Conservation (phyloP, 495 filamentous ascomycete species). For the Penicillium paradoxum region DNA sequence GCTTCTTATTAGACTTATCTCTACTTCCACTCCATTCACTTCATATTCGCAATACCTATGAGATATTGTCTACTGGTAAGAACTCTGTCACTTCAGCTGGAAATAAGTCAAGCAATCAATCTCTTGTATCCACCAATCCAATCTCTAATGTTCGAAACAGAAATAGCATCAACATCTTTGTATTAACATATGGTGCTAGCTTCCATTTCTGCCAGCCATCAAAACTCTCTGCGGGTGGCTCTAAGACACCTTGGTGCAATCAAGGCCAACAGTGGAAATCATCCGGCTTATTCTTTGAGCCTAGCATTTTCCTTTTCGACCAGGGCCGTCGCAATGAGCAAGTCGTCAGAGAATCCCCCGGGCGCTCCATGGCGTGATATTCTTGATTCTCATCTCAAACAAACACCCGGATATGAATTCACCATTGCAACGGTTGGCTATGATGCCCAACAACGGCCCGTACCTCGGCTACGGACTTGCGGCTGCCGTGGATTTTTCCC, state of each 20-base stretch:
- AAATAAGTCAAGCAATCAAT: not conserved
- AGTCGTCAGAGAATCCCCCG: conserved; percentile 7
- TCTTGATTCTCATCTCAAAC: conserved; percentile 60
- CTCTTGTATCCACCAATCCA: not conserved
- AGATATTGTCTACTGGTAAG: too few relatives aligned
- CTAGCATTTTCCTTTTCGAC: not conserved
- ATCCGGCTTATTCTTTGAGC: not conserved
- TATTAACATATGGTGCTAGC: not conserved
- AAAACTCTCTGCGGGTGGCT: not conserved
- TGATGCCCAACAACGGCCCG: conserved; percentile 27
- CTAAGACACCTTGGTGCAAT: not conserved
- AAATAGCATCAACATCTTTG: not conserved
- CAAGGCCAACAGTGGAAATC: not conserved
- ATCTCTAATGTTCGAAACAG: not conserved
- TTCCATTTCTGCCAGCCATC: not conserved
- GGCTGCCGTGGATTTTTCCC: conserved; percentile 84
- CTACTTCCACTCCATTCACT: not conserved
- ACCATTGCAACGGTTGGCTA: conserved; percentile 61
- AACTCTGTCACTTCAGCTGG: not conserved
- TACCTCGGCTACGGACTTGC: conserved; percentile 59
- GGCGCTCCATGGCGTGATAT: conserved; percentile 61
- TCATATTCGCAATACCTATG: not conserved
- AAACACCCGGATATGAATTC: conserved; percentile 62
- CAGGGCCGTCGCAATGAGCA: not conserved
- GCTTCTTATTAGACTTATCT: conserved; percentile 5